phyloP scores from a whole-genome alignment of 805 yeast species.

The Ogataea chonburiensis region DNA sequence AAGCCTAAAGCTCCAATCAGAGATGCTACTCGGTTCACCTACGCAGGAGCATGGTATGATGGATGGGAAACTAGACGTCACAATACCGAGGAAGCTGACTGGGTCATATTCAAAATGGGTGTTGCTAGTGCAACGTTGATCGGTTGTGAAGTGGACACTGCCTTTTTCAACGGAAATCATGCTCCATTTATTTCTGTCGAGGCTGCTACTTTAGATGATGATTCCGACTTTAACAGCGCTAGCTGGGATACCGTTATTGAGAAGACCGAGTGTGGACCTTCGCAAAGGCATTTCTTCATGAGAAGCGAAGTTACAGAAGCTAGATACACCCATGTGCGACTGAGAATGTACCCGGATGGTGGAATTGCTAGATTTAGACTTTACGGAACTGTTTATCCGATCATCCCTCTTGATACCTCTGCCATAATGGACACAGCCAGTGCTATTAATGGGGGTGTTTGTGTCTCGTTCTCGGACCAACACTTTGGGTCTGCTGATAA shows the following conservation, averaged over 20 bases:
- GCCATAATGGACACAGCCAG: conserved; percentile 70
- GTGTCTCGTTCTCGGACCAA: conserved; percentile 80
- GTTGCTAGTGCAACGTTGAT: conserved; percentile 75
- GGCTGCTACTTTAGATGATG: conserved; percentile 47
- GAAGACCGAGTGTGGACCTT: conserved; percentile 82
- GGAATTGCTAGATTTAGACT: conserved; percentile 94
- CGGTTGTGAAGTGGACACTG: conserved; percentile 90
- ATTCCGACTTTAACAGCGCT: conserved; percentile 33
- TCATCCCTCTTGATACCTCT: conserved; percentile 47
- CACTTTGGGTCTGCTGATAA: conserved; percentile 94
- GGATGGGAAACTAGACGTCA: conserved; percentile 99
- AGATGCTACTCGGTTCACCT: conserved; percentile 75
- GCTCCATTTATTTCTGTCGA: conserved; percentile 90
- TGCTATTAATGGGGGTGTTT: conserved; percentile 86
- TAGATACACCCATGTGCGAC: conserved; percentile 73
- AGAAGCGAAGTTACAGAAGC: conserved; percentile 56
- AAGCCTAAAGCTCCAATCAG: conserved; percentile 78
- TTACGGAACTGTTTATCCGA: conserved; percentile 82
- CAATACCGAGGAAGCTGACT: conserved; percentile 79
- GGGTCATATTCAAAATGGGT: conserved; percentile 82
- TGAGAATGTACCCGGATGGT: conserved; percentile 96
- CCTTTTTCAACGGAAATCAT: conserved; percentile 92
- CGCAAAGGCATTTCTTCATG: conserved; percentile 78
- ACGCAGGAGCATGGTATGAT: conserved; percentile 95
- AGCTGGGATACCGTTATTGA: conserved; percentile 73